Evolutionary conservation across 306 rosid species (phyloP), one percentile per base, ranked within the genome.

Genomic region (Corylus avellana): DNA sequence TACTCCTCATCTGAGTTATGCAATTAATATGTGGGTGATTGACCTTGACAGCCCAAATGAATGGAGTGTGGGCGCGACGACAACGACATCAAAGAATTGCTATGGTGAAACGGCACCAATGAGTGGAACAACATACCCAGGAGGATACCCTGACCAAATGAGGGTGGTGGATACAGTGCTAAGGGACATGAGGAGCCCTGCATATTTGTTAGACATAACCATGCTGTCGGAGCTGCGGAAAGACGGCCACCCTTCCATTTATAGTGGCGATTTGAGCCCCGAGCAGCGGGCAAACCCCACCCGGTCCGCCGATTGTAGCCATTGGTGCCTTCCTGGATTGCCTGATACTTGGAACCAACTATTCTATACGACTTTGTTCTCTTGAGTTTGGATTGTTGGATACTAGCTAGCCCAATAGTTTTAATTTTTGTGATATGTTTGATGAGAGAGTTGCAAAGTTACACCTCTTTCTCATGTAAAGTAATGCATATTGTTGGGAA

Each of bases 301-400:
- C 8, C 84, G 83, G 67, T 89, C 97, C 0, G 92, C 98, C 13
- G 99, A 91, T 85, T 93, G 98, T 57, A 96, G 99, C 87, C 99
- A 91, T 84, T 96, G 98, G 99, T 93, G 99, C 82, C 96, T 96
- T 78, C 97, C 96, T 84, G 98, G 97, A 11, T 77, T 96, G 79
- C 98, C 98, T 48, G 98, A 96, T 86, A 88, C 97, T 78, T 96
- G 97, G 98, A 95, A 95, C 81, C 83, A 93, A 72, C 76, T 95
- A 1, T 90, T 95, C 79, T 90, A 90, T 48, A 87, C 98, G 62
- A 76, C 92, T 4, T 77, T 93, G 76, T 81, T 91, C 80, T 89
- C 81, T 79, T 92, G 55, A 81, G 17, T 57, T 32, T 74, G 77
- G 22, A 20, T 62, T 70, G 5, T 48, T 76, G 73, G 16, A 27